Evolutionary conservation across 768 basidiomycete species (phyloP), one percentile per base, ranked within the genome.

Genomic region (Hericium coralloides): DNA sequence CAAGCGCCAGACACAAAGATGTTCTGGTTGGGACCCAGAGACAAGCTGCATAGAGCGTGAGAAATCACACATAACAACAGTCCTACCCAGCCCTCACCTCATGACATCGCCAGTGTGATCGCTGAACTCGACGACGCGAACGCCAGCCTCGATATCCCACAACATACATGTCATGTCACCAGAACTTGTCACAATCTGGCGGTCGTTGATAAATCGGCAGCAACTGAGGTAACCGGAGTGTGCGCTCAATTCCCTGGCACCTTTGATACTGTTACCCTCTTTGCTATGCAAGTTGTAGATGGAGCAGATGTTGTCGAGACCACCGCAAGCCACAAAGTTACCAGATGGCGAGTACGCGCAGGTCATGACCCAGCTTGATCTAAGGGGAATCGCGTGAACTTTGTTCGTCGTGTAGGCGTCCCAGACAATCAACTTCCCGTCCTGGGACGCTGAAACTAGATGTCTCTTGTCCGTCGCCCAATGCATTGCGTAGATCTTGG

Each of bases 371-470:
- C 95, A 99, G 68, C 91, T 93, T 49, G 94, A 97, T 53, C 95
- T 87, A 49, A 99, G 78, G 52, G 95, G 95, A 70, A 99, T 99
- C 64, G 95, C 95, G 68, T 99, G 97, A 59, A 99, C 95, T 78
- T 99, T 99, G 82, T 99, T 99, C 58, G 95, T 97, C n/a, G 95
- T 98, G 74, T 98, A 98, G 52, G 95, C 95, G 72, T 99, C 95
- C 95, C 95, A 99, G 55, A 99, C 95, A 69, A 99, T 98, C 58
- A 99, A 83, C 73, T 99, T 99, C 54, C 95, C 95, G 69, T 99
- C 95, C 70, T 99, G 95, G 2, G 95, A 98, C n/a, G 95, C 95
- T 15, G 97, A 98, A 38, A 99, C 95, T 59, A 99, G 84, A 77
- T 99, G 95, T 66, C 97, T 81, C 67, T 93, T 84, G 77, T 99